Evolutionary conservation across 2,329 filamentous ascomycete species (phyloP), one percentile per base, ranked within the genome.

Genomic region (Mycosphaerella sp.): DNA sequence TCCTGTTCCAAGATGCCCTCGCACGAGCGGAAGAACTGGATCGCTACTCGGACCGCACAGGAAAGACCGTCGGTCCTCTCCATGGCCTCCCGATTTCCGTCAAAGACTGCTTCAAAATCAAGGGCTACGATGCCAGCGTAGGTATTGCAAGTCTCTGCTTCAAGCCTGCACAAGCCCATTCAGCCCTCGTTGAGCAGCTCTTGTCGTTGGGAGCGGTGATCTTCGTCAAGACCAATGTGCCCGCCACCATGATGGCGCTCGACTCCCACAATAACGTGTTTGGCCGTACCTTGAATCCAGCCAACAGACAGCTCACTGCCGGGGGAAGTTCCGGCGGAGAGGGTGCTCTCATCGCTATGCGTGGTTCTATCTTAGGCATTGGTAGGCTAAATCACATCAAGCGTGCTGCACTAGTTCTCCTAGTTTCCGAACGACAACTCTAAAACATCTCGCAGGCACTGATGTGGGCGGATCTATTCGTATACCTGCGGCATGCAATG

Each of bases 281-380:
- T 51, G 72, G 72, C 2, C 71, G 72, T 13, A 72, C 73, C 0
- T 58, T 78, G 27, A 79, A 79, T 56, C 73, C 76, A 0, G 63
- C 71, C 46, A 77, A 78, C 51, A 65, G 61, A 7, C 59, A 64
- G 2, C 65, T 78, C 14, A 79, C 77, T 4, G 73, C 75, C 2
- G 77, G 77, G 2, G 77, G 77, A 7, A 75, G 71, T 53, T 75
- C 72, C 2, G 77, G 77, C 8, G 77, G 77, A 14, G 77, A 79
- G 63, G 75, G 73, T 16, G 76, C 76, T 2, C 64, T 80, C 2
- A 44, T 79, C 2, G 74, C 71, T 0, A 70, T 75, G 59, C 63
- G 72, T 16, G 77, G 76, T 0, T 75, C 71, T 8, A 56, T 75
- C 0, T 57, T 79, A 0, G 77, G 77, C 2, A 71, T 79, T 1